Base-by-base conservation (phyloP, 345 rosid genomes). In the Dipteronia dyeriana region DNA sequence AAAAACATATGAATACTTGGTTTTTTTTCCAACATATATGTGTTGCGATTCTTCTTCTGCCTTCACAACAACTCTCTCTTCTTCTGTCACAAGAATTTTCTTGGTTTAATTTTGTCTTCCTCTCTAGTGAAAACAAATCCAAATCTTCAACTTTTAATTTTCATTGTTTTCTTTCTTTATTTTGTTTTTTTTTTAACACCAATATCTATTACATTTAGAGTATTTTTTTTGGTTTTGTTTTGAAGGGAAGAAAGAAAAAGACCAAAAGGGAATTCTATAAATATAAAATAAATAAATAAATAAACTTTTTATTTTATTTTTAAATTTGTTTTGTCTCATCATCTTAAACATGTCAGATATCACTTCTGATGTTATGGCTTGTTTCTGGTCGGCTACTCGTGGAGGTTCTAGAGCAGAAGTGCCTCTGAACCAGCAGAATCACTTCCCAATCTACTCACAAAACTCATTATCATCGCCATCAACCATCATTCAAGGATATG, bases 391-490 rank as follows among this genome's bases (percentile, higher is more conserved):
- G 16, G 85, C 60, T 49, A 61, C 25, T 54, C 69, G 29, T 2
- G 68, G 25, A 19, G 51, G 25, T 68, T 77, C 39, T 61, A 84
- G 76, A 26, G 79, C 54, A 63, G 69, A 75, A 66, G 70, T 38
- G 73, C 85, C 68, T 12, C 78, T 74, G 9, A 60, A 69, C 0
- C 75, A 71, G 38, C 5, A 34, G 1, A 51, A 74, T 61, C 76
- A 77, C 67, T 71, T 82, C 13, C 72, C 41, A 74, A 75, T 34
- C 14, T 41, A 53, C n/a, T 53, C 57, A 4, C 57, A 70, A 13
- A 78, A 68, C 53, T 80, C 85, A 49, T 70, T 78, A 39, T 76
- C 81, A 76, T 71, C 87, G 54, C 62, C 2, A 78, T 74, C 87
- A 43, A 66, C 63, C 26, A 54, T 77, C 6, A 67, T 61, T 41